phyloP scores from a whole-genome alignment of 768 basidiomycete genomes.

The Terana coerulea region DNA sequence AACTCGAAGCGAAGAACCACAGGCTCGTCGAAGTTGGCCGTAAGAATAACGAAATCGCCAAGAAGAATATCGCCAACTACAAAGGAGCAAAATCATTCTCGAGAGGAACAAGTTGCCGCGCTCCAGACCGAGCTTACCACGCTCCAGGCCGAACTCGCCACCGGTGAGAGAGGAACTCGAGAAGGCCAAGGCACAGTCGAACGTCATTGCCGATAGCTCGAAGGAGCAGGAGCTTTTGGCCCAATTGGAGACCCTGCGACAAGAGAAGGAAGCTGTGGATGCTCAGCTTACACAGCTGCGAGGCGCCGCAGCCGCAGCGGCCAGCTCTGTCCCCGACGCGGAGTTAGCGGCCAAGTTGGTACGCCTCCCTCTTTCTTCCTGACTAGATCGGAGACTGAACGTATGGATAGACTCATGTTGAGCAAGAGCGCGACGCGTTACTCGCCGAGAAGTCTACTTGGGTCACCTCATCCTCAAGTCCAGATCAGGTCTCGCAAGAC shows the following conservation, averaged over 20 bases:
- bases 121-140: neutral
- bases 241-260: conserved; percentile 33
- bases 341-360: conserved; percentile 31
- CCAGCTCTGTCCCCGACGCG: conserved; percentile 7
- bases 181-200: conserved; percentile 32
- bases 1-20: conserved; percentile 11
- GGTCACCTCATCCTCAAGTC: conserved; percentile 23
- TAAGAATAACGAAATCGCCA: conserved; percentile 25
- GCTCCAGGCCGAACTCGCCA: neutral
- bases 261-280: conserved; percentile 37
- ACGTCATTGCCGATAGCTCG: conserved; percentile 11
- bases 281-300: conserved; percentile 36
- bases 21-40: conserved; percentile 15
- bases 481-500: conserved; percentile 28
- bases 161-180: conserved; percentile 24
- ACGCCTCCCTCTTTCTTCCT: conserved; percentile 13
- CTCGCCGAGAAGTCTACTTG: conserved; percentile 54
- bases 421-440: conserved; percentile 58
- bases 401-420: conserved; percentile 49
- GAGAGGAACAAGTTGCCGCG: conserved; percentile 12
- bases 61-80: conserved; percentile 17
- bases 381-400: too few relatives aligned
- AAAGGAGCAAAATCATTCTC: too few relatives aligned
- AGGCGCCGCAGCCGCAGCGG: conserved; percentile 22
- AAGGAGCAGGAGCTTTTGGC: conserved; percentile 28